Base-by-base conservation (phyloP, 2,329 filamentous ascomycete genomes). In the Sphaerulina vaccinii region DNA sequence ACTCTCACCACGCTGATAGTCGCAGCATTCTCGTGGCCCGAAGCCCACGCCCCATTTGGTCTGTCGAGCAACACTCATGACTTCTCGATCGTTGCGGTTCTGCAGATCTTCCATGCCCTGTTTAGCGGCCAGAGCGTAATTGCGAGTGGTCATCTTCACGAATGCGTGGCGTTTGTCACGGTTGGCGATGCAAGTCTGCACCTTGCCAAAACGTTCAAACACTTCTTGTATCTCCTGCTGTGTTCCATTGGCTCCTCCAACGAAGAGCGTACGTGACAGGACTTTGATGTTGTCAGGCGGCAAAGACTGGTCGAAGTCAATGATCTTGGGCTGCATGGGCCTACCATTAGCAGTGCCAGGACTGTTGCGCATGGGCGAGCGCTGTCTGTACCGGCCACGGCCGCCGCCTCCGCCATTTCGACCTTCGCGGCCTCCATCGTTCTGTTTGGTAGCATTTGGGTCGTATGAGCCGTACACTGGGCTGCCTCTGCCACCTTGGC, bases 1-100 rank as follows among this genome's bases (percentile, higher is more conserved):
- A 69, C 91, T 97, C 70, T 97, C 80, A 44, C 93, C 93, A 9
- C 86, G 93, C 60, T 85, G 81, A 71, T 99, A 99, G 72, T 99
- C 91, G 69, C 90, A 96, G 77, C 93, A 99, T 70, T 99, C 93
- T 65, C 93, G 85, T 39, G 93, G 93, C 2, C 93, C 93, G 66
- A 96, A 99, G 13, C 93, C 93, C 42, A 99, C 93, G 60, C 93
- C 93, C 93, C 93, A 99, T 59, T 93, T 85, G 35, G 92, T 97
- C 84, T 93, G 65, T 16, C 75, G 73, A 35, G 74, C 75, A 56
- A 77, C 81, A 48, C 90, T 82, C 59, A 89, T 83, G 62, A 87
- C 81, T 44, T 89, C 86, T 4, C 85, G 79, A 53, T 84, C 81
- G 58, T 87, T 83, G 55, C 84, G 82, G 46, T 84, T 84, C 70